Base-by-base conservation (phyloP, 1,139 yeast species). In the Candida tetrigidarum region DNA sequence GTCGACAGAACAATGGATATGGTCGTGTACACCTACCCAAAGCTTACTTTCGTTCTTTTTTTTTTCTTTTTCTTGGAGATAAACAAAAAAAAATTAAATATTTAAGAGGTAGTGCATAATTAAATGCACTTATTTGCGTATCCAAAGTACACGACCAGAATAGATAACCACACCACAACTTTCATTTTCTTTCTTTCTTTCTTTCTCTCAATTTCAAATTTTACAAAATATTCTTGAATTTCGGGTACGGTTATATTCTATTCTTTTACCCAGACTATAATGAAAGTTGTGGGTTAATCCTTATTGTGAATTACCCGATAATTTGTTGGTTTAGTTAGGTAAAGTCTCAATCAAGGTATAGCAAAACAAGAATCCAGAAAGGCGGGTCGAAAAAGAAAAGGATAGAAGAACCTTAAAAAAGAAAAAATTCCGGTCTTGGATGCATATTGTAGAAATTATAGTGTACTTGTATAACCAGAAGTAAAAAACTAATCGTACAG, bases 91-190 rank as follows among this genome's bases (percentile, higher is more conserved):
- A 16, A 8, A 16, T 14, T 14, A 16, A 30, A 18, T 15, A 28
- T 9, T 30, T 30, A 30, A 30, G 15, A n/a, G 22, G 34, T 18
- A 3, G 20, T 30, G 34, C 34, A 30, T 30, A 30, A 30, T 30
- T 30, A 16, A 15, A 30, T 30, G 34, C 34, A 30, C 34, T n/a
- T 30, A 16, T 30, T 30, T 30, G 34, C 34, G 34, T 18, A 9
- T 4, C 20, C 34, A 15, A 26, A 15, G 12, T 18, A n/a, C 34
- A 30, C 34, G 18, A 30, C 34, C 23, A 15, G 6, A 26, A 15
- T 15, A n/a, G 34, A 16, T 30, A 30, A 30, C 34, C 34, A 30
- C 34, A 30, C 34, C 34, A 30, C 34, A 30, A 20, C 34, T 30
- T 20, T 2, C 34, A 2, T 20, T n/a, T n/a, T 14, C 22, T 15